phyloP scores from a whole-genome alignment of 352 stramenopile genomes.

The Aphanomyces stellatus region DNA sequence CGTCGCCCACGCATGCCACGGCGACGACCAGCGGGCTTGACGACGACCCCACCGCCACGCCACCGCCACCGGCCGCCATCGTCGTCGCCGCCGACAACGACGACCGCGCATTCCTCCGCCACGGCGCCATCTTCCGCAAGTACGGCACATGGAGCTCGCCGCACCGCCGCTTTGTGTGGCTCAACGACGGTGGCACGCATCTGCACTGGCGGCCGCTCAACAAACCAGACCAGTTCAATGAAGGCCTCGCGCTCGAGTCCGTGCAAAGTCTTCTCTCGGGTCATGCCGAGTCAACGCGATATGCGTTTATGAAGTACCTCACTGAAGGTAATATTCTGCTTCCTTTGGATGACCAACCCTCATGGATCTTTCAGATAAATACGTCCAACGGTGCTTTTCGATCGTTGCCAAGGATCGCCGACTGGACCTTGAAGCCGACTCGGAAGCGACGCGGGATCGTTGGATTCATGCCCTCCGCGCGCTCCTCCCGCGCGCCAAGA shows the following conservation, averaged over 20 bases:
- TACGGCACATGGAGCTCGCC: slow-evolving; percentile 67
- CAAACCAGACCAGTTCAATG: slow-evolving; percentile 49
- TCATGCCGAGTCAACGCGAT: slow-evolving; percentile 48
- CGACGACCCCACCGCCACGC: background rate
- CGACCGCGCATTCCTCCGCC: background rate
- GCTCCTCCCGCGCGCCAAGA: background rate
- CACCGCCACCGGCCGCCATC: background rate
- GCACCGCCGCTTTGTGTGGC: slow-evolving; percentile 67
- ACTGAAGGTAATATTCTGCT: slow-evolving; percentile 37
- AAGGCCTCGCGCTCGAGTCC: slow-evolving; percentile 35
- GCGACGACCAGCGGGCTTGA: background rate
- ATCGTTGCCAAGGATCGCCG: slow-evolving; percentile 54
- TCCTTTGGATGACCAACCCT: too few relatives aligned
- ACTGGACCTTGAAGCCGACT: slow-evolving; percentile 63
- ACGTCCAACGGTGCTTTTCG: slow-evolving; percentile 50
- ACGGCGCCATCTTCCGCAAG: slow-evolving; percentile 67
- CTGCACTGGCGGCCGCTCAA: slow-evolving; percentile 53
- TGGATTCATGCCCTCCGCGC: slow-evolving; percentile 29
- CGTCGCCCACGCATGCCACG: background rate
- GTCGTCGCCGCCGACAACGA: background rate
- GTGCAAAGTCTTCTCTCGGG: slow-evolving; percentile 47
- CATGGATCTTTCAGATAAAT: slow-evolving; percentile 39
- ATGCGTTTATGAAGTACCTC: slow-evolving; percentile 71
- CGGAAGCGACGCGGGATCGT: slow-evolving; percentile 46
- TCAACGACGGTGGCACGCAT: slow-evolving; percentile 48